phyloP scores from a whole-genome alignment of 805 yeast species.

The Debaryomyces tyrocola region DNA sequence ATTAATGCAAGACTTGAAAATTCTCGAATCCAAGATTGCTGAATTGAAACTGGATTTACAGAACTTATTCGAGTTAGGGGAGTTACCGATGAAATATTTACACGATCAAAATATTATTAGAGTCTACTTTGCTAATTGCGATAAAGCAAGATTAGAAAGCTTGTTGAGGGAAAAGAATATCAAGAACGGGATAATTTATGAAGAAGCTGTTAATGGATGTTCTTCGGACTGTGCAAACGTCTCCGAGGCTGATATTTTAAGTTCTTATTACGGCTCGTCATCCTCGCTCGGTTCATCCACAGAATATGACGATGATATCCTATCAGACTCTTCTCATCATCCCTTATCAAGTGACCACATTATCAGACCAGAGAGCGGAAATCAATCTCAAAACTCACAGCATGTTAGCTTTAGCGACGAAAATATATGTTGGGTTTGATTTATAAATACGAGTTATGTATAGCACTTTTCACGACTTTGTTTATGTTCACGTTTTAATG shows the following conservation, averaged over 20 bases:
- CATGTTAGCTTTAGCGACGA: conserved; percentile 11
- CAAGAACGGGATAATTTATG: conserved; percentile 53
- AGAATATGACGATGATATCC: conserved; percentile 14
- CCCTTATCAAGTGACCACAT: conserved; percentile 23
- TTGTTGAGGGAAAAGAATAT: conserved; percentile 62
- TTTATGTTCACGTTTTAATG: background rate
- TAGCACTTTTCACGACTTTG: background rate
- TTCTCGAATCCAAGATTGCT: conserved; percentile 41
- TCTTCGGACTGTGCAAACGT: conserved; percentile 5
- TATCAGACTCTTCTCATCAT: conserved; percentile 9
- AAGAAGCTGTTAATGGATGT: conserved; percentile 14
- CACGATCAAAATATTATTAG: conserved; percentile 40
- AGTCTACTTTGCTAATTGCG: conserved; percentile 73
- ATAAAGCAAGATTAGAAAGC: conserved; percentile 53
- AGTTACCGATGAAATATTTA: conserved; percentile 57
- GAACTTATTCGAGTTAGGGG: conserved; percentile 58
- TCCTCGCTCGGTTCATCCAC: conserved; percentile 12
- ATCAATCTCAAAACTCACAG: background rate
- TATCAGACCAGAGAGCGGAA: conserved; percentile 12
- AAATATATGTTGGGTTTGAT: conserved; percentile 12
- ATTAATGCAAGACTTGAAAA: conserved; percentile 57
- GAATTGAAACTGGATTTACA: conserved; percentile 45
- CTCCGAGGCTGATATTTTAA: conserved; percentile 20
- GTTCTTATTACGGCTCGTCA: conserved; percentile 17
- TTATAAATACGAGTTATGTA: conserved; percentile 1